Evolutionary conservation across 2,329 filamentous ascomycete species (phyloP).

Genomic region (Exserohilum turcica): DNA sequence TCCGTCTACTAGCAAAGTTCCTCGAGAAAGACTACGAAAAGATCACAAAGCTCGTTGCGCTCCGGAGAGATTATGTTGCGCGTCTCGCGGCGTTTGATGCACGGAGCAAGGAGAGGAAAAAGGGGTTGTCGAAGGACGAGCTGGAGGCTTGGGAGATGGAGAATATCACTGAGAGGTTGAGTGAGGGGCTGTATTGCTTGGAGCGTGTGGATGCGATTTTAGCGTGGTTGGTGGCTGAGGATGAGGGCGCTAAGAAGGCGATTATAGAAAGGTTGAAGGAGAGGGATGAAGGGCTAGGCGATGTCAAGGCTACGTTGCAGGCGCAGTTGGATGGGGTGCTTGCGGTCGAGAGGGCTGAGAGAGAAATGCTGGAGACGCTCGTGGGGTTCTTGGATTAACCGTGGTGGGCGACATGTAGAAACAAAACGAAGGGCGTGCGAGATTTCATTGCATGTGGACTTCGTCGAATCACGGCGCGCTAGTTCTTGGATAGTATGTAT

Average conservation of each 20-base stretch:
- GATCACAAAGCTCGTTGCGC: conserved; percentile 69
- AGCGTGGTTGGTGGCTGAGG: conserved; percentile 91
- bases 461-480: not conserved
- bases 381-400: conserved; percentile 37
- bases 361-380: conserved; percentile 70
- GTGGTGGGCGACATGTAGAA: not conserved
- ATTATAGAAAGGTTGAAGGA: conserved; percentile 70
- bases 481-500: not conserved
- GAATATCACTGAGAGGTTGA: conserved; percentile 75
- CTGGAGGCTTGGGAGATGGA: conserved; percentile 67
- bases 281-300: conserved; percentile 66
- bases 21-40: conserved; percentile 95
- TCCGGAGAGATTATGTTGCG: conserved; percentile 73
- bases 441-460: not conserved
- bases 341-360: conserved; percentile 58
- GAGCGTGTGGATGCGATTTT: conserved; percentile 84
- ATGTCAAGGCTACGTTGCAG: conserved; percentile 70
- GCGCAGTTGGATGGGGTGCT: conserved; percentile 66
- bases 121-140: conserved; percentile 61
- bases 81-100: conserved; percentile 67
- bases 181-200: conserved; percentile 81
- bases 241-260: conserved; percentile 71
- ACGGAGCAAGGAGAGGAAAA: conserved; percentile 64
- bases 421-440: not conserved
- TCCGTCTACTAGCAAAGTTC: conserved; percentile 89